phyloP scores from a whole-genome alignment of 2,329 filamentous ascomycete genomes.

The Diaporthe batatas region DNA sequence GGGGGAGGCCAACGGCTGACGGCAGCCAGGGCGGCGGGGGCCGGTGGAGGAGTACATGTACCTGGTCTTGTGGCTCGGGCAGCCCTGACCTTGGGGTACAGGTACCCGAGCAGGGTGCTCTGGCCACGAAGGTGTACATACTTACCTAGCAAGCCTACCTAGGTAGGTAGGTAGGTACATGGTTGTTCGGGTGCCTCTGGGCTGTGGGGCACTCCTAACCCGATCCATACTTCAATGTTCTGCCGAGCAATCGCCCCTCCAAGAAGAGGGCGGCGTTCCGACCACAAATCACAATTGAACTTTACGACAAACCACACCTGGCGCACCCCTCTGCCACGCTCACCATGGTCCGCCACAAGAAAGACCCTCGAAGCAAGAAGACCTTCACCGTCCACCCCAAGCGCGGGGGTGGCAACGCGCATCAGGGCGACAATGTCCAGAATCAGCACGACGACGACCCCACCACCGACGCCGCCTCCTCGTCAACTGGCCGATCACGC shows the following conservation, averaged over 20 bases:
- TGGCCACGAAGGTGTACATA: no score
- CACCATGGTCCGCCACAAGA: constrained; percentile 94
- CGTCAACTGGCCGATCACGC: constrained; percentile 50
- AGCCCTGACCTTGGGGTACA: background rate
- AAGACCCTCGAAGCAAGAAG: constrained; percentile 70
- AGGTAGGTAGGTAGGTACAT: background rate
- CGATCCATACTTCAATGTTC: background rate
- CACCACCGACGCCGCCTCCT: constrained; percentile 41
- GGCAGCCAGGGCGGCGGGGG: constrained; percentile 17
- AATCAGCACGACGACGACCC: constrained; percentile 47
- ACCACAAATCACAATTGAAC: background rate
- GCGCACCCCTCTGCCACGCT: constrained; percentile 22
- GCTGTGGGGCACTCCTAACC: constrained; percentile 10
- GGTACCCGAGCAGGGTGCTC: no score
- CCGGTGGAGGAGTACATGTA: background rate
- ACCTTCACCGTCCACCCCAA: constrained; percentile 53
- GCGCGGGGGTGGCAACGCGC: constrained; percentile 47
- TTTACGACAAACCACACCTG: background rate
- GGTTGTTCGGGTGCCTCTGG: background rate
- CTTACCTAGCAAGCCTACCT: no score
- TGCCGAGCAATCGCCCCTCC: constrained; percentile 37
- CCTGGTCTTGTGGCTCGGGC: background rate
- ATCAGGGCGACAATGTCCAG: constrained; percentile 55
- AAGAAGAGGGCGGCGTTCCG: constrained; percentile 14
- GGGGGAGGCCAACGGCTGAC: constrained; percentile 25